phyloP scores from a whole-genome alignment of 2,329 filamentous ascomycete genomes.

The Calonectria montana region DNA sequence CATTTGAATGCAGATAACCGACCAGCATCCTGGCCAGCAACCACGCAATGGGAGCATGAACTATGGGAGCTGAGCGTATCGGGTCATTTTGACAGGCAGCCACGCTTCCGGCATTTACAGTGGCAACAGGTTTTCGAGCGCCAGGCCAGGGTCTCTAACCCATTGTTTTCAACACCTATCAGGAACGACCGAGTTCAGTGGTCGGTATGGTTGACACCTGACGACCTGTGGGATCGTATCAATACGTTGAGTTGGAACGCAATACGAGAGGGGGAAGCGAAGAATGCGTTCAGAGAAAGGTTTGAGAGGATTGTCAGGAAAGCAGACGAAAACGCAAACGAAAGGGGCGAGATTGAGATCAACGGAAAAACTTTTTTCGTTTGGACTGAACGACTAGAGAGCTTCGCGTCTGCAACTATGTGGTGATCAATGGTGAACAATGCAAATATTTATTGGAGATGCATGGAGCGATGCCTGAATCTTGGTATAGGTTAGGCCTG shows the following conservation, averaged over 20 bases:
- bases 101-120: conserved; percentile 72
- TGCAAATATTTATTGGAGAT: background rate
- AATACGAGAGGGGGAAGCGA: conserved; percentile 63
- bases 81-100: conserved; percentile 65
- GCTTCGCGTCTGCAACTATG: no score
- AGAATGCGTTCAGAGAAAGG: conserved; percentile 58
- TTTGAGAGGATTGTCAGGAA: conserved; percentile 66
- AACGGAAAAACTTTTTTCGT: conserved; percentile 73
- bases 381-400: conserved; percentile 67
- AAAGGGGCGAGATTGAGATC: conserved; percentile 70
- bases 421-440: background rate
- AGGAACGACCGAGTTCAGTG: conserved; percentile 57
- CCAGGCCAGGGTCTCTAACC: conserved; percentile 60
- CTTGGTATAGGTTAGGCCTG: background rate
- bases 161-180: conserved; percentile 70
- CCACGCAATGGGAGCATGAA: conserved; percentile 70
- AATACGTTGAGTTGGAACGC: conserved; percentile 76
- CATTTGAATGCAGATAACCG: conserved; percentile 67
- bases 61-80: conserved; percentile 69
- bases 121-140: conserved; percentile 75
- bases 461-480: background rate
- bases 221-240: conserved; percentile 73
- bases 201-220: conserved; percentile 66
- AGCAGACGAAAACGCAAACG: conserved; percentile 67
- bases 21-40: conserved; percentile 64